A percentile compares a stretch with the other conserved stretches of the same genome.
Evolutionary conservation across 495 filamentous ascomycete species (phyloP).

Genomic region (Trichoderma virens): DNA sequence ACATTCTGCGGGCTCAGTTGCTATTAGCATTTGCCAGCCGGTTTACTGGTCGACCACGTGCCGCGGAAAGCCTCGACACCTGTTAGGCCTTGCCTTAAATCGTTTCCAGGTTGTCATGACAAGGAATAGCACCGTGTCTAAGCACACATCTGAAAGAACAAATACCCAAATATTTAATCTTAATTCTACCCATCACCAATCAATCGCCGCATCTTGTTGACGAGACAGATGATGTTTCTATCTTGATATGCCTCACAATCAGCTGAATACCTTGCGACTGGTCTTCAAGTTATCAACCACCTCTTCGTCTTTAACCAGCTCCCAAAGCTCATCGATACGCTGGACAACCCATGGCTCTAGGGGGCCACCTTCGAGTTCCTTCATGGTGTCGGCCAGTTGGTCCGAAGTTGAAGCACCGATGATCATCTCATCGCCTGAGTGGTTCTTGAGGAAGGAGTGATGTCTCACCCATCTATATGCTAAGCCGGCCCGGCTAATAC

Average conservation of each 20-base stretch:
- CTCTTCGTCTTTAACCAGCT: conserved; percentile 35
- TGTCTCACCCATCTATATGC: conserved; percentile 52
- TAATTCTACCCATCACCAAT: too few species aligned
- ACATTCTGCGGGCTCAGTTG: too few species aligned
- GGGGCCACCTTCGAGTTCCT: conserved; percentile 38
- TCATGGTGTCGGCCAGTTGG: conserved; percentile 45
- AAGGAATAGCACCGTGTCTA: too few species aligned
- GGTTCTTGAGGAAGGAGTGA: conserved; percentile 37
- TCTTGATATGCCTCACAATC: background rate
- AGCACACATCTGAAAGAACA: too few species aligned
- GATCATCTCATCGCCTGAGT: conserved; percentile 46
- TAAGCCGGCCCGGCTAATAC: conserved; percentile 39
- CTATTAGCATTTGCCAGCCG: too few species aligned
- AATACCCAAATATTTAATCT: too few species aligned
- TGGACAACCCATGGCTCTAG: conserved; percentile 32
- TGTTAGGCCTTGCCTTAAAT: too few species aligned
- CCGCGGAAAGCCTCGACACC: too few species aligned
- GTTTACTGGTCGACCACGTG: too few species aligned
- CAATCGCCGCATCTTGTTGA: background rate
- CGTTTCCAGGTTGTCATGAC: too few species aligned
- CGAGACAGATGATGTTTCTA: background rate
- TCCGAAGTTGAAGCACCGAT: conserved; percentile 35
- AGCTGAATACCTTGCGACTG: background rate
- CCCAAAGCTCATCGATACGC: conserved; percentile 45
- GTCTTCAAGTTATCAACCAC: background rate